Evolutionary conservation across 176 grass and related monocot species (phyloP).

Genomic region (Phoenix roebelenii): DNA sequence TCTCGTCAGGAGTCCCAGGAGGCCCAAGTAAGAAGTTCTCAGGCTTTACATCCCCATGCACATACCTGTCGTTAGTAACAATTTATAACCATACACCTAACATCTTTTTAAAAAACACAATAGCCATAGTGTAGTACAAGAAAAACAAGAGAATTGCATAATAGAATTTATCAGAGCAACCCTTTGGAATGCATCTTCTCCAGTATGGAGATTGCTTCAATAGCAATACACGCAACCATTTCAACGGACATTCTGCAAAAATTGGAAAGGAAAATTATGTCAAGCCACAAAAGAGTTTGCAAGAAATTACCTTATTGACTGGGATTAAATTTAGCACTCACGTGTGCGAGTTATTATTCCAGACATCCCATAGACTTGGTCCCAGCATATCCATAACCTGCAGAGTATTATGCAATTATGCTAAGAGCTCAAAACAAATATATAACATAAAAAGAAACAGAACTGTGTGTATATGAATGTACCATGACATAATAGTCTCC

Average conservation of each 20-base stretch:
- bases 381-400: conserved; percentile 99
- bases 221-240: conserved; percentile 98
- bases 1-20: conserved; percentile 74
- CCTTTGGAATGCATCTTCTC: conserved; percentile 99
- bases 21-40: conserved; percentile 98
- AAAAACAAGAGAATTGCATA: conserved; percentile 9
- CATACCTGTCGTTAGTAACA: conserved; percentile 49
- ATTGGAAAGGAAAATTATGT: neutral
- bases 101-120: conserved; percentile 6
- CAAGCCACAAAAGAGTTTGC: too few relatives aligned
- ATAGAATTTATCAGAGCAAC: conserved; percentile 24
- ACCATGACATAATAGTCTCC: conserved; percentile 98
- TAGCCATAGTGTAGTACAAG: neutral
- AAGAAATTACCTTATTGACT: too few relatives aligned
- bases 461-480: conserved; percentile 11
- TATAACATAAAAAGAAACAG: conserved; percentile 4
- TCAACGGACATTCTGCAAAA: conserved; percentile 79
- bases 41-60: conserved; percentile 97
- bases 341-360: conserved; percentile 80
- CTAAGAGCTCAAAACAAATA: conserved; percentile 11
- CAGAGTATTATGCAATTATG: conserved; percentile 25
- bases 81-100: conserved; percentile 5
- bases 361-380: conserved; percentile 93
- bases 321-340: conserved; percentile 25
- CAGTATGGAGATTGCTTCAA: conserved; percentile 95